These are phyloP conservation scores for Aspergillus fischeri DNA, from an alignment of 2,329 filamentous ascomycete species.

Conservation along the genomic window DNA sequence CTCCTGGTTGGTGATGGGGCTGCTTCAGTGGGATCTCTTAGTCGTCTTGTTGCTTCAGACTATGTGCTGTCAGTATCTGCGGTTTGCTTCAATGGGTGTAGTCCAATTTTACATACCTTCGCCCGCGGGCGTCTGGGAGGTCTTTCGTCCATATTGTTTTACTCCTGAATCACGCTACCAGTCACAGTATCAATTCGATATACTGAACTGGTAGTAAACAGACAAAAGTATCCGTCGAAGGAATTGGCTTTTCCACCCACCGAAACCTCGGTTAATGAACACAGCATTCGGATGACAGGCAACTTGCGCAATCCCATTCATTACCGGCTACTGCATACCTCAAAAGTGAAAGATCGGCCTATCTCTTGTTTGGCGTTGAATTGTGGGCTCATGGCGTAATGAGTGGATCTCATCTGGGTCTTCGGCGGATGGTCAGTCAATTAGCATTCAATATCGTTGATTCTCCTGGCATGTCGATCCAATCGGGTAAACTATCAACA, in stretches of 20 bases:
- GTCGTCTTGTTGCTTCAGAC: constrained; percentile 8
- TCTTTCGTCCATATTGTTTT: neutral
- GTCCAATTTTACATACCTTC: constrained; percentile 3
- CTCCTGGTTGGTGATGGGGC: constrained; percentile 6
- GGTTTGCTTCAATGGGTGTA: no score
- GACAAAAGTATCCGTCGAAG: neutral
- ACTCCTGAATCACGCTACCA: neutral
- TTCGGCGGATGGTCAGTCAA: neutral
- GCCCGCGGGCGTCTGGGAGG: constrained; percentile 6
- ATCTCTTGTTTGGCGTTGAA: no score
- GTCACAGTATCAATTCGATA: neutral
- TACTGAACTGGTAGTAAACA: neutral
- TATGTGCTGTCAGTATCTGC: neutral
- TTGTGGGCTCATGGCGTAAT: neutral
- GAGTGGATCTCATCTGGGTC: neutral
- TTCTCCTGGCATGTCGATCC: neutral
- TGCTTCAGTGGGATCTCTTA: constrained; percentile 2
- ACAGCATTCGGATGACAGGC: neutral
- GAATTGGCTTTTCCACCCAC: neutral
- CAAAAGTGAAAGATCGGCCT: no score
- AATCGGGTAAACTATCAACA: neutral
- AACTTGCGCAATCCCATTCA: neutral
- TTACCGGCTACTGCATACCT: no score
- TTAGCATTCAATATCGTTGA: neutral
- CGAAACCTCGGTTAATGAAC: neutral